Conservation (phyloP, 768 basidiomycete species). For the Tricholoma hemisulphureum region DNA sequence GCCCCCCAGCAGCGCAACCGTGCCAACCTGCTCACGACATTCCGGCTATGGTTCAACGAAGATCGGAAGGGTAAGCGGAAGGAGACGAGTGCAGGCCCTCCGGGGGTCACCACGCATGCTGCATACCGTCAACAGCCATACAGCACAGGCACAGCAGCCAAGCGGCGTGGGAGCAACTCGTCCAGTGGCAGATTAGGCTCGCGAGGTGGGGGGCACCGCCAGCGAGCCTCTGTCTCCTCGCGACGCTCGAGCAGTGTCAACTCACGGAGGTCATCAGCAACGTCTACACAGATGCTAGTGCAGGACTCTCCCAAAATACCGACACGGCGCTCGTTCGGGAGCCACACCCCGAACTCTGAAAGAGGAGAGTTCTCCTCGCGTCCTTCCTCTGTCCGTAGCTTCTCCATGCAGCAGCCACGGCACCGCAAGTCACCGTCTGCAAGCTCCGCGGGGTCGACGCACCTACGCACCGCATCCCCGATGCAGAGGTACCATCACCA, state of each 20-base stretch:
- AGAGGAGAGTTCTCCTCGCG: slow-evolving; percentile 73
- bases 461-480: slow-evolving; percentile 71
- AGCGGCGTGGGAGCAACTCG: slow-evolving; percentile 50
- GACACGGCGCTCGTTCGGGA: slow-evolving; percentile 70
- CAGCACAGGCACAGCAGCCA: slow-evolving; percentile 36
- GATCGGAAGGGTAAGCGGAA: slow-evolving; percentile 87
- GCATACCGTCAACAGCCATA: slow-evolving; percentile 21
- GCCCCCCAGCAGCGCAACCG: slow-evolving; percentile 54
- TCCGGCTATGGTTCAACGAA: slow-evolving; percentile 91
- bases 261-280: slow-evolving; percentile 65
- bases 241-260: slow-evolving; percentile 90
- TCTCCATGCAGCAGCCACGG: slow-evolving; percentile 53
- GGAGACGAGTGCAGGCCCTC: slow-evolving; percentile 30
- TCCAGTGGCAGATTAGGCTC: slow-evolving; percentile 26
- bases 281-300: slow-evolving; percentile 48
- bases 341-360: slow-evolving; percentile 87
- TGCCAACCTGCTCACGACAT: slow-evolving; percentile 79
- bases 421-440: slow-evolving; percentile 77
- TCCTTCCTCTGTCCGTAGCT: slow-evolving; percentile 84
- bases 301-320: slow-evolving; percentile 63
- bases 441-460: slow-evolving; percentile 70
- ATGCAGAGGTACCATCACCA: slow-evolving; percentile 53
- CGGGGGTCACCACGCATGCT: slow-evolving; percentile 26
- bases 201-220: slow-evolving; percentile 48
- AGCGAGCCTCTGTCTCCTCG: slow-evolving; percentile 74